Conservation (phyloP, 2,329 filamentous ascomycete genomes). For the Fusarium pilosicola region DNA sequence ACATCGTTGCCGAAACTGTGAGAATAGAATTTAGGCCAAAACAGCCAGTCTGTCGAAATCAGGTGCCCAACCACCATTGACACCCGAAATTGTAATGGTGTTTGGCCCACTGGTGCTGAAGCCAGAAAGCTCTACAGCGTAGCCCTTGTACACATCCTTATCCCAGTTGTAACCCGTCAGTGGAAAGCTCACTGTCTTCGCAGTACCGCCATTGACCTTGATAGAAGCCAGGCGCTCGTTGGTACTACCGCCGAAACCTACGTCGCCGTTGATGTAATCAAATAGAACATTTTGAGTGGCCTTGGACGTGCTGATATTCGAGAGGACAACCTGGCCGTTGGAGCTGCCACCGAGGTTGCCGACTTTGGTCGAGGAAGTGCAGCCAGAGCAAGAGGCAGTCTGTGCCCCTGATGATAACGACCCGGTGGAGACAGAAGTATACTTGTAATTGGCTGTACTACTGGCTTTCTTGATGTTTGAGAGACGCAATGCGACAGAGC, state of each 20-base stretch:
- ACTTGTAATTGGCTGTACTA: background rate
- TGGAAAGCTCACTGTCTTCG: background rate
- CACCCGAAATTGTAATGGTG: background rate
- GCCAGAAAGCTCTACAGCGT: background rate
- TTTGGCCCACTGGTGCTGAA: background rate
- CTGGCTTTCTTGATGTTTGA: background rate
- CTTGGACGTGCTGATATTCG: background rate
- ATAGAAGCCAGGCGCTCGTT: background rate
- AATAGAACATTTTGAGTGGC: background rate
- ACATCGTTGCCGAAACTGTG: fast-evolving
- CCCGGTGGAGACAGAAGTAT: background rate
- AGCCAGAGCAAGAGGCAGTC: background rate
- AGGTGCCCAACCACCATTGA: background rate
- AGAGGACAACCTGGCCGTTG: background rate
- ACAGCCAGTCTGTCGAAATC: background rate
- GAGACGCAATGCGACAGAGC: background rate
- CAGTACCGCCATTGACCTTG: background rate
- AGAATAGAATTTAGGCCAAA: background rate
- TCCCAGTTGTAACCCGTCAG: background rate
- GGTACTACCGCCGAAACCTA: background rate
- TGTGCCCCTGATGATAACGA: background rate
- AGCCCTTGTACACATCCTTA: background rate
- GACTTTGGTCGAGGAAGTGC: background rate
- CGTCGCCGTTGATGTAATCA: background rate
- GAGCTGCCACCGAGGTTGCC: background rate